Base-by-base conservation (phyloP, 2,329 filamentous ascomycete species). In the Arthroderma uncinatum region DNA sequence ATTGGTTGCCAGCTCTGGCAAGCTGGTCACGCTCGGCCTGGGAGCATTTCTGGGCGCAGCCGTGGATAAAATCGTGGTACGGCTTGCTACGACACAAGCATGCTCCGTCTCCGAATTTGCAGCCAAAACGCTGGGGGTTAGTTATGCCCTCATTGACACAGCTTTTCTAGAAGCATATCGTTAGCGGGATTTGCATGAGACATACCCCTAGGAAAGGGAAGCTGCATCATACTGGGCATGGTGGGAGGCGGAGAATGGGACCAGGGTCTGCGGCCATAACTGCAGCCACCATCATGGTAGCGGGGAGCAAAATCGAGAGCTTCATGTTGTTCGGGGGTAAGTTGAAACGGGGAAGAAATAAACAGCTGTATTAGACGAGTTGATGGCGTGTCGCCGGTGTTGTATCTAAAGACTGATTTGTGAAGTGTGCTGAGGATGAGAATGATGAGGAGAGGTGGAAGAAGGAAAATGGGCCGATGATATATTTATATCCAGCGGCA, bases 71-170 rank as follows among this genome's bases (percentile, higher is more conserved):
- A 2, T 21, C 8, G 5, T 61, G 58, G 21, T 61, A 61, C 9
- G 16, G 37, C n/a, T 54, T 30, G 21, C 33, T 61, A 30, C 14
- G 21, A 30, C 60, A 61, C 42, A 61, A 54, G 54, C 60, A 61
- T 9, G 40, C 30, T 37, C 40, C 30, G 48, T 58, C 53, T 9
- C n/a, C 44, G 19, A n/a, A 1, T 4, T 23, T 16, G 33, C 60
- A 61, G 4, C 60, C 58, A 39, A 48, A 58, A 16, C 57, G 10
- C 3, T 25, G 33, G 12, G 56, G 53, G 30, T 57, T 58, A 9
- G 21, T 37, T 16, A 60, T 16, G n/a, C 54, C 55, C 0, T 53
- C 50, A 23, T 50, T 56, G 53, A 60, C 28, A 36, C 60, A 61
- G 10, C 25, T 37, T 57, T 30, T 60, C 60, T 61, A 47, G 2